Evolutionary conservation across 129 eudicot genomes (phyloP), one percentile per base, ranked within the genome.

Genomic region (Escallonia rubra): DNA sequence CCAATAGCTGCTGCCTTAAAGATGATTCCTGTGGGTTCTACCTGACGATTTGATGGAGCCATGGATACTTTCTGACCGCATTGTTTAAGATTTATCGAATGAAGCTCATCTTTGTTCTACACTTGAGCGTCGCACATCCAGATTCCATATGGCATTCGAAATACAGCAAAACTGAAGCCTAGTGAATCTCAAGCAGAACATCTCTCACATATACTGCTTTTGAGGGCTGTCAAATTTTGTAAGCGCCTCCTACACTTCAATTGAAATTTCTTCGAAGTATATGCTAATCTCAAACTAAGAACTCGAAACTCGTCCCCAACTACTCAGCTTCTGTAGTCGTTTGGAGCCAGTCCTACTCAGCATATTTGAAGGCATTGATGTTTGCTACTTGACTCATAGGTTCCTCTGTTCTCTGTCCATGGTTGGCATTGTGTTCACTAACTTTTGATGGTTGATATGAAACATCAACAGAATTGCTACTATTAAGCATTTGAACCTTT

Each of bases 1-100:
- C 97, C 97, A 2, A 81, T 91, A 13, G 96, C 97, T 68, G 97
- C 96, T 61, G 86, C 76, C 6, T 78, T 87, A 14, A 91, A 91
- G 88, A 74, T 87, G 88, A 83, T 91, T 52, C 96, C 96, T 11
- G 92, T 91, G 3, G 91, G 88, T 48, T 84, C 87, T 23, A 67
- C 70, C 62, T 68, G 65, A 77, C 56, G 34, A 23, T 39, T 45
- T 4, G 51, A 11, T 47, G 10, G 45, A 46, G 8, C 2, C 10
- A 16, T 53, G 44, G 54, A 51, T 54, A 46, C 50, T 14, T 49
- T 12, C 40, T 41, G 46, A 14, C 55, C 15, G 16, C 12, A 6
- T 66, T 39, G 44, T 49, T 41, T 50, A 46, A 46, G 68, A 34
- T 46, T n/a, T 23, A 23, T 23, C 34, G 1, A 23, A 23, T 23